Evolutionary conservation across 177 flowering plant species (phyloP).

Genomic region (Vitis hybrid): DNA sequence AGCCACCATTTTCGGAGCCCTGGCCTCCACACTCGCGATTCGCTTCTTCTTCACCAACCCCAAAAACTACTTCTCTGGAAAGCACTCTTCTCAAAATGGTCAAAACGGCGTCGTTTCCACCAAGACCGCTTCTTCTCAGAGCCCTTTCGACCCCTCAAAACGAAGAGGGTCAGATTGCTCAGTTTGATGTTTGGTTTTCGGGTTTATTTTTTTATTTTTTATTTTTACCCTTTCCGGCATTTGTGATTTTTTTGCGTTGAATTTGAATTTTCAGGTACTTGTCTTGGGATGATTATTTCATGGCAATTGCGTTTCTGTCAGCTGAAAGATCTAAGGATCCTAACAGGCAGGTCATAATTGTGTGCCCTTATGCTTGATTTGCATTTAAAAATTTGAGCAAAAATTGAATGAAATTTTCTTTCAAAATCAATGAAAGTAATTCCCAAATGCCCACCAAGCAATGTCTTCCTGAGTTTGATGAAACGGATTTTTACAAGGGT

Average conservation of each 20-base stretch:
- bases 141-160: slow-evolving; percentile 80
- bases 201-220: neutral
- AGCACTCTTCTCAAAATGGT: slow-evolving; percentile 16
- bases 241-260: neutral
- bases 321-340: slow-evolving; percentile 94
- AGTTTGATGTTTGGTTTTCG: neutral
- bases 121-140: slow-evolving; percentile 23
- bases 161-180: slow-evolving; percentile 59
- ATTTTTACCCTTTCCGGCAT: neutral
- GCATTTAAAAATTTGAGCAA: too few relatives aligned
- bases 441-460: too few relatives aligned
- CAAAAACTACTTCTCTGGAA: slow-evolving; percentile 16
- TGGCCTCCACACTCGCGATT: slow-evolving; percentile 49
- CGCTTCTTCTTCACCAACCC: slow-evolving; percentile 36
- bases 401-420: too few relatives aligned
- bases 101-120: slow-evolving; percentile 16
- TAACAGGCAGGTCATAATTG: slow-evolving; percentile 72
- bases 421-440: too few relatives aligned
- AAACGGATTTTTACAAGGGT: too few relatives aligned
- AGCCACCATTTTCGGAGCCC: slow-evolving; percentile 55
- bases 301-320: slow-evolving; percentile 92
- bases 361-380: neutral
- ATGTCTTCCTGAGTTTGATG: too few relatives aligned
- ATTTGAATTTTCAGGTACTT: slow-evolving; percentile 49
- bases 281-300: slow-evolving; percentile 97